These are phyloP conservation scores for Mortierella sp. DNA, from an alignment of 371 early-diverging fungal species.

Conservation along the genomic window DNA sequence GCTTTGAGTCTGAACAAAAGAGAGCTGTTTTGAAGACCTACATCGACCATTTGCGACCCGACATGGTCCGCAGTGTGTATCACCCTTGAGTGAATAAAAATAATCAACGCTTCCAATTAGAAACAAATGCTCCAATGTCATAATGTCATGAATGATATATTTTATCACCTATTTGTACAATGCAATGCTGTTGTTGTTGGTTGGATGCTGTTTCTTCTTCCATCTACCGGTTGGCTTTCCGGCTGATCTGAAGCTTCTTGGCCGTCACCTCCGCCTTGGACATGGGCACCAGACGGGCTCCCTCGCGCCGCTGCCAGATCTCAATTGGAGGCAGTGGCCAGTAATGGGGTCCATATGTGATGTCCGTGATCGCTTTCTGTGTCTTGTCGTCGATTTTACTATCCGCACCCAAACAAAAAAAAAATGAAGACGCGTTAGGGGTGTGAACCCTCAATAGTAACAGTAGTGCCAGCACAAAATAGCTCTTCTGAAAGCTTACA, in stretches of 20 bases:
- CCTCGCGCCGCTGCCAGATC: conserved; percentile 74
- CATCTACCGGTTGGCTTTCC: conserved; percentile 51
- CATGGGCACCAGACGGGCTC: conserved; percentile 75
- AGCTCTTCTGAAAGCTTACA: conserved; percentile 62
- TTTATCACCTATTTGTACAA: background rate
- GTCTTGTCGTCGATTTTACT: conserved; percentile 74
- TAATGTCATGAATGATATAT: background rate
- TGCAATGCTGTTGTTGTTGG: background rate
- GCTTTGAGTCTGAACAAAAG: background rate
- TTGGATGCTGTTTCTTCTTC: background rate
- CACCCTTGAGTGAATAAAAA: too few relatives aligned
- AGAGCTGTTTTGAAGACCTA: background rate
- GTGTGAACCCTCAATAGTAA: background rate
- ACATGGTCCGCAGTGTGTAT: background rate
- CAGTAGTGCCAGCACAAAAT: background rate
- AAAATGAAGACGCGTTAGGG: background rate
- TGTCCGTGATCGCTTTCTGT: conserved; percentile 75
- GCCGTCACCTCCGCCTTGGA: conserved; percentile 47
- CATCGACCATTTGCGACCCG: background rate
- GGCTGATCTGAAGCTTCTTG: conserved; percentile 56
- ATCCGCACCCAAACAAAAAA: conserved; percentile 2
- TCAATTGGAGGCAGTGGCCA: conserved; percentile 84
- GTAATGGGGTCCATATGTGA: conserved; percentile 79
- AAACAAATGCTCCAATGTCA: too few relatives aligned
- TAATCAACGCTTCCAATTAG: too few relatives aligned